These are phyloP conservation scores for Hibiscus tridactylites DNA, from an alignment of 345 rosid genomes.

Conservation along the genomic window DNA sequence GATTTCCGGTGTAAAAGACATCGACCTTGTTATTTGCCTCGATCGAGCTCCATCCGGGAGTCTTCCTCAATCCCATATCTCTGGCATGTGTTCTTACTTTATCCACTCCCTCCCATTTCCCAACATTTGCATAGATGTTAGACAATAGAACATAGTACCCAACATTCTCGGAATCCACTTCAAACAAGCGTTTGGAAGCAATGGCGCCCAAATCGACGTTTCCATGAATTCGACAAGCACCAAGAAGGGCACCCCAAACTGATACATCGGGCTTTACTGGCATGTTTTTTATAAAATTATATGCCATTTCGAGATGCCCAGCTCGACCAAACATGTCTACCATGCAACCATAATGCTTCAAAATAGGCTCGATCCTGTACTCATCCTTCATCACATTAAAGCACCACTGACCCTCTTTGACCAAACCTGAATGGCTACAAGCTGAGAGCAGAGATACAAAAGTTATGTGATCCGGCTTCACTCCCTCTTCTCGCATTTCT, in stretches of 20 bases:
- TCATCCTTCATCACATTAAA: constrained; percentile 38
- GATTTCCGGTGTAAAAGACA: constrained; percentile 49
- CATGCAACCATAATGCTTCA: constrained; percentile 63
- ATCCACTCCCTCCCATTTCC: constrained; percentile 50
- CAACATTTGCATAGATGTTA: constrained; percentile 47
- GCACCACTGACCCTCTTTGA: constrained; percentile 43
- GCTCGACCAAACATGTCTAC: constrained; percentile 56
- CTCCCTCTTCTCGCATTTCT: constrained; percentile 40
- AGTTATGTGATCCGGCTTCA: constrained; percentile 49
- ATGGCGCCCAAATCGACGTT: constrained; percentile 30
- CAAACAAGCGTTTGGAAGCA: constrained; percentile 43
- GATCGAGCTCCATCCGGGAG: constrained; percentile 60
- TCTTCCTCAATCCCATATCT: constrained; percentile 46
- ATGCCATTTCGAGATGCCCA: constrained; percentile 42
- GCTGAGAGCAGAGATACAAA: constrained; percentile 50
- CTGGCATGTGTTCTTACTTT: constrained; percentile 36
- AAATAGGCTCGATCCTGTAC: constrained; percentile 34
- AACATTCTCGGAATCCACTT: constrained; percentile 44
- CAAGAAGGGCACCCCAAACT: constrained; percentile 56
- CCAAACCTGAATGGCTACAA: constrained; percentile 58
- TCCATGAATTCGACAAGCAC: constrained; percentile 50
- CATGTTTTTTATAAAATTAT: constrained; percentile 32
- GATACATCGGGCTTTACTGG: constrained; percentile 48
- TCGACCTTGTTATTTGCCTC: constrained; percentile 39
- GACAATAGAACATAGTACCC: constrained; percentile 53